A percentile compares a stretch with the other conserved stretches of the same genome.
phyloP scores from a whole-genome alignment of 2,329 filamentous ascomycete genomes.

The Claviceps sp. region DNA sequence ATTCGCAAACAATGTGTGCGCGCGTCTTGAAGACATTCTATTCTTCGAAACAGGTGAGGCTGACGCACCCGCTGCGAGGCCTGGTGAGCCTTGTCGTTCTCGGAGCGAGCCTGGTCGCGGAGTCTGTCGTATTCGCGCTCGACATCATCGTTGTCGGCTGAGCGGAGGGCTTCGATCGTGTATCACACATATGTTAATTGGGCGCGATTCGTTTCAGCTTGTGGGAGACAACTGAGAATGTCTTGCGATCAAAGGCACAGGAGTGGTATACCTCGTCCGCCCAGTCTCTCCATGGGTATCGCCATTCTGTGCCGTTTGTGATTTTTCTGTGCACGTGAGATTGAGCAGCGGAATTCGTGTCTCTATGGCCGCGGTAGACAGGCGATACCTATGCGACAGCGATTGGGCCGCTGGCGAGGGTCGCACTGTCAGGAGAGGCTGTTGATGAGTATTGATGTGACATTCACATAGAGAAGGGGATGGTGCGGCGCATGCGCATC shows the following conservation, averaged over 20 bases:
- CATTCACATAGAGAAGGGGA: neutral
- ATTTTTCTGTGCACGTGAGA: too few species aligned
- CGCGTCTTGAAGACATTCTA: too few species aligned
- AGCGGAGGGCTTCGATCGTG: constrained; percentile 53
- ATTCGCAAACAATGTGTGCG: neutral
- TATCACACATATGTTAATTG: neutral
- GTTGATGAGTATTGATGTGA: neutral
- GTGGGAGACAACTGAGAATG: too few species aligned
- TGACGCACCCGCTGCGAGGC: constrained; percentile 58
- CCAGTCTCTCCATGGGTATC: constrained; percentile 26
- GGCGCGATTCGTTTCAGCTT: neutral
- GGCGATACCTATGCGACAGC: neutral
- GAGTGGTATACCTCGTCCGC: constrained; percentile 25
- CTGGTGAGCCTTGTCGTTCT: constrained; percentile 62
- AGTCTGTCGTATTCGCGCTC: constrained; percentile 90
- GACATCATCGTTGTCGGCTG: constrained; percentile 48
- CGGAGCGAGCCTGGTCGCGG: constrained; percentile 66
- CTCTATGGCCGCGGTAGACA: neutral
- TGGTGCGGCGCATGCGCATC: neutral
- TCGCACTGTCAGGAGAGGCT: neutral
- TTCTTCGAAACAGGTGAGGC: too few species aligned
- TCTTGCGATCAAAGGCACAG: neutral
- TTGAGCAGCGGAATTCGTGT: neutral
- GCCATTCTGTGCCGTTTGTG: constrained; percentile 13
- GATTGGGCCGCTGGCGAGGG: neutral